Evolutionary conservation across 2,329 filamentous ascomycete genomes (phyloP), one percentile per base, ranked within the genome.

Genomic region (Neurospora crassa): DNA sequence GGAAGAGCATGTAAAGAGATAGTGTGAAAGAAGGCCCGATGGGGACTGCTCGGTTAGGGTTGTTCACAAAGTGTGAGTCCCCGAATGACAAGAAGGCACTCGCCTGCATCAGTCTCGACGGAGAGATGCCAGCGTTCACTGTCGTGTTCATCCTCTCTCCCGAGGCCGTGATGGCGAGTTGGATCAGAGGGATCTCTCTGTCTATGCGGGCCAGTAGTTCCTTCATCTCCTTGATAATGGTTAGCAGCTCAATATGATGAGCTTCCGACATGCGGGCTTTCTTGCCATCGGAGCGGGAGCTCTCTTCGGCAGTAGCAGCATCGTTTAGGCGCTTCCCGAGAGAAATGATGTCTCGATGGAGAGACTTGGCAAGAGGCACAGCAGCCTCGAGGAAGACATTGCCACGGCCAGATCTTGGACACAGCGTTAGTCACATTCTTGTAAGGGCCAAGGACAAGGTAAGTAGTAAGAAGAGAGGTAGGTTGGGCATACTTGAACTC

Each of bases 1-100:
- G 86, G 77, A 98, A 99, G 0, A 98, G 86, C 94, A 98, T 97
- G 80, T 98, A 99, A 75, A 98, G 83, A 0, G 94, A 97, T 8
- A 98, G 80, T 0, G 88, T 91, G 77, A 97, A 98, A 0, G 90
- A 88, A 0, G 95, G 94, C 0, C 96, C 96, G 72, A 98, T 91
- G 78, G 97, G 94, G 67, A 93, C 89, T 0, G 91, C 86, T 11
- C 84, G 82, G 0, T 83, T 85, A 6, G 90, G 87, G 53, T 88
- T 84, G 74, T 89, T 85, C 2, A 88, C 87, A 80, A 96, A 97
- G 74, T 94, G 91, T 0, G 90, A 91, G 79, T 99, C 96, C 2
- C 93, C 94, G 67, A 94, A 88, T 40, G 91, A 96, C 68, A 98
- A 85, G 74, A 97, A 91, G 5, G 94, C 96, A 78, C 95, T 98